Percentiles rank a stretch among this genome's conserved stretches.
phyloP scores from a whole-genome alignment of 208 protist genomes.

The Leishmania mexicana region DNA sequence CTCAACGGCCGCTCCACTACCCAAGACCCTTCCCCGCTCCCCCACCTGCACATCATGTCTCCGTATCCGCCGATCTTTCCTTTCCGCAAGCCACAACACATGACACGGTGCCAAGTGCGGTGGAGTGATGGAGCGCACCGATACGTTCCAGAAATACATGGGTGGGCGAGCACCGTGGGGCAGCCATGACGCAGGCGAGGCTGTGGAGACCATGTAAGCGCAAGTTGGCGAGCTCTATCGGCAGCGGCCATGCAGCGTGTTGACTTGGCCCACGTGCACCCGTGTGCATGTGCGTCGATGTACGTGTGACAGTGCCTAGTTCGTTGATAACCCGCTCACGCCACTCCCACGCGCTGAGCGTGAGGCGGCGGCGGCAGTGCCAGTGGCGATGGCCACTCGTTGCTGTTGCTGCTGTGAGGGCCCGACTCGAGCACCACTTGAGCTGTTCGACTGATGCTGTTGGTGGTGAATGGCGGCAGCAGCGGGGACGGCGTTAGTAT shows the following conservation, averaged over 20 bases:
- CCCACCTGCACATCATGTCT: background rate
- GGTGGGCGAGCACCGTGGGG: background rate
- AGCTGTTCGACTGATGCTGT: constrained; percentile 6
- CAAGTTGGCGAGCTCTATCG: background rate
- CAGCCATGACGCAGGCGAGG: background rate
- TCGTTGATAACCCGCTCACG: background rate
- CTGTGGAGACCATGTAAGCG: background rate
- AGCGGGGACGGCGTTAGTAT: background rate
- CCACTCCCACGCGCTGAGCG: constrained; percentile 3
- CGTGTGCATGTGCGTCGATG: background rate
- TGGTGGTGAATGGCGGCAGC: background rate
- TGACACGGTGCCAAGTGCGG: background rate
- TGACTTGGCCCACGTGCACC: background rate
- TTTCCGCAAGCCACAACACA: background rate
- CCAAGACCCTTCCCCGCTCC: background rate
- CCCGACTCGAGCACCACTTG: constrained; percentile 16
- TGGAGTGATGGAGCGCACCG: background rate
- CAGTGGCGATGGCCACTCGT: constrained; percentile 11
- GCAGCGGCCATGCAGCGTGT: background rate
- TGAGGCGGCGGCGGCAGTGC: background rate
- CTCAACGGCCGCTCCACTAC: background rate
- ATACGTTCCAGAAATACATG: background rate
- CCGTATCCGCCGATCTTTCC: background rate
- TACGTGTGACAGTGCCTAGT: constrained; percentile 17
- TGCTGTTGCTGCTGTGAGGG: constrained; percentile 21